A percentile compares a stretch with the other conserved stretches of the same genome.
phyloP scores from a whole-genome alignment of 1,139 yeast genomes.

The Kodamaea alishanica region DNA sequence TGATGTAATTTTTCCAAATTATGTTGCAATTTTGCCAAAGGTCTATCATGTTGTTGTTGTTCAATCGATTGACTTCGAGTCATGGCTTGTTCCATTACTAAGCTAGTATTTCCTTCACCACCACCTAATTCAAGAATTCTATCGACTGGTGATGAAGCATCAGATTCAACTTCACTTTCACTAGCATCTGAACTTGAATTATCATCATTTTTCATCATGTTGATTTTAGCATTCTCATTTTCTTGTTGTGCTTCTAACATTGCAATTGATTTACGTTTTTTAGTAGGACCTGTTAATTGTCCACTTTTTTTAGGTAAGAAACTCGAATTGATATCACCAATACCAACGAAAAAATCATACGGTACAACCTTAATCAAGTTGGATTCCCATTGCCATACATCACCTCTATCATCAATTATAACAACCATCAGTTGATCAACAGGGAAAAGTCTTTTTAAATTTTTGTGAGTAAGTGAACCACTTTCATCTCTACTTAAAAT shows the following conservation, averaged over 20 bases:
- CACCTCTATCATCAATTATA: conserved; percentile 95
- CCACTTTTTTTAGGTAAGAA: conserved; percentile 82
- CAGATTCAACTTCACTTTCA: conserved; percentile 4
- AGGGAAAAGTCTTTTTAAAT: conserved; percentile 84
- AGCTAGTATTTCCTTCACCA: conserved; percentile 44
- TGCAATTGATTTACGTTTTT: conserved; percentile 56
- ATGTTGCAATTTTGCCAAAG: conserved; percentile 78
- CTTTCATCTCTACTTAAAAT: conserved; percentile 92
- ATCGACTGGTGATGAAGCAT: conserved; percentile 45
- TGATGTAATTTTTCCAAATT: conserved; percentile 56
- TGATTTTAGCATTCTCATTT: conserved; percentile 11
- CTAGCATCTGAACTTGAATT: conserved; percentile 12
- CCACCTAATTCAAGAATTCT: conserved; percentile 47
- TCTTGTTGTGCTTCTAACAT: conserved; percentile 37
- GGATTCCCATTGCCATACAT: conserved; percentile 97
- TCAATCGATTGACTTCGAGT: conserved; percentile 58
- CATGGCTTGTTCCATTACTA: conserved; percentile 50
- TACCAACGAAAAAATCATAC: conserved; percentile 92
- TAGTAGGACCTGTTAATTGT: conserved; percentile 64
- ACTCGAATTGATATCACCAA: conserved; percentile 95
- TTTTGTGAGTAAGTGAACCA: conserved; percentile 87
- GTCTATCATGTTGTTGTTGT: conserved; percentile 70
- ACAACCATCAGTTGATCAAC: conserved; percentile 97
- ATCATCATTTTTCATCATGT: conserved; percentile 13
- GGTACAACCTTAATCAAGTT: conserved; percentile 91